Percentiles rank a stretch among this genome's conserved stretches.
Conservation (phyloP, 768 basidiomycete genomes). For the Brasilioporus rufonigricans region DNA sequence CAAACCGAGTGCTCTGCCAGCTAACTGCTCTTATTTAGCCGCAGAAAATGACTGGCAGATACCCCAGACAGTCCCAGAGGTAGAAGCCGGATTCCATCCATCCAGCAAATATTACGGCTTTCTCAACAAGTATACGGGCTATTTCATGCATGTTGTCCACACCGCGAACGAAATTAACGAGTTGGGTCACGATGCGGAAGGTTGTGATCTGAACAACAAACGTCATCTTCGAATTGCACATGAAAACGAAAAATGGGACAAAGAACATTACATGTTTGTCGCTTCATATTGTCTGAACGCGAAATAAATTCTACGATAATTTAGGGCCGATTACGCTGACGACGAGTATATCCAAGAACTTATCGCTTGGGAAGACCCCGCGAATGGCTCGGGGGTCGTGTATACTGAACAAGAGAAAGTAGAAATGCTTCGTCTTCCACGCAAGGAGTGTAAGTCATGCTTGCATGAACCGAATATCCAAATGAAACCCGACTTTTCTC, state of each 20-base stretch:
- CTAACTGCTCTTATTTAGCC: conserved; percentile 42
- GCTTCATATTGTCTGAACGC: conserved; percentile 16
- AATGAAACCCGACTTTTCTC: background rate
- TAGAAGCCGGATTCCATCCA: conserved; percentile 36
- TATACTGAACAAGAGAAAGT: conserved; percentile 75
- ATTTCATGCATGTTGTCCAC: conserved; percentile 69
- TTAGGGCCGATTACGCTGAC: conserved; percentile 79
- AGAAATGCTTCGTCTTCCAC: conserved; percentile 55
- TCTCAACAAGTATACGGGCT: conserved; percentile 69
- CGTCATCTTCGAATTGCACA: conserved; percentile 50
- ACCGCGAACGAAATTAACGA: conserved; percentile 83
- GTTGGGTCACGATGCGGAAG: conserved; percentile 67
- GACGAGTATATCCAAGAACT: conserved; percentile 74
- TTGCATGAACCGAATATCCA: background rate
- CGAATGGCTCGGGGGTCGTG: conserved; percentile 37
- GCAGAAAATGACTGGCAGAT: conserved; percentile 78
- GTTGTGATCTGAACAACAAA: conserved; percentile 47
- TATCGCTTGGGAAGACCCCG: conserved; percentile 63
- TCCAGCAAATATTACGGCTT: conserved; percentile 68
- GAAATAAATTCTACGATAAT: conserved; percentile 2
- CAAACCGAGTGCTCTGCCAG: background rate
- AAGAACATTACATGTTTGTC: conserved; percentile 77
- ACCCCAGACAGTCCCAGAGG: conserved; percentile 56
- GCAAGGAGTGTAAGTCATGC: conserved; percentile 48
- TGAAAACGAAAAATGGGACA: conserved; percentile 80